Evolutionary conservation across 805 yeast species (phyloP).

Genomic region (Candida glaebosa): DNA sequence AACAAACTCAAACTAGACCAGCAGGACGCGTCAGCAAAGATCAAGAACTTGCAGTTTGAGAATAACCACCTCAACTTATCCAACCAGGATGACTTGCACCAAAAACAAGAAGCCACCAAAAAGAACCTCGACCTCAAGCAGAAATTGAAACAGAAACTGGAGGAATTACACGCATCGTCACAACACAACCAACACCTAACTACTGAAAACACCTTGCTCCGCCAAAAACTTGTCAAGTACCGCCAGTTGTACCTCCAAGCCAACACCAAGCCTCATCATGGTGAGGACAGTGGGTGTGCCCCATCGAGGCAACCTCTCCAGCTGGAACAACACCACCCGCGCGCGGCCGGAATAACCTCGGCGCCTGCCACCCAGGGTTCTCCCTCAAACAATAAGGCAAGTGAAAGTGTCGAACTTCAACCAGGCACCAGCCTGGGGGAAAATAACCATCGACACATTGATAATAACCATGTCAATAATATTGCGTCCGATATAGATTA

Average conservation of each 20-base stretch:
- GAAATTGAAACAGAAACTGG: constrained; percentile 8
- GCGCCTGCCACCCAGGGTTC: too few species aligned
- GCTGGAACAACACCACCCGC: too few species aligned
- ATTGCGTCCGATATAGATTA: too few species aligned
- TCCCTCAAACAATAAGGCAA: too few species aligned
- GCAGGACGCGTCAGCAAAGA: not conserved
- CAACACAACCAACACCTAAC: constrained; percentile 11
- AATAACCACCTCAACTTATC: not conserved
- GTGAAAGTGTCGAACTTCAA: not conserved
- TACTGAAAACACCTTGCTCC: constrained; percentile 27
- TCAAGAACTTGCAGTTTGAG: not conserved
- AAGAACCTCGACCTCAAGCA: not conserved
- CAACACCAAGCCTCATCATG: constrained; percentile 4
- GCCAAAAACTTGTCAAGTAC: constrained; percentile 33
- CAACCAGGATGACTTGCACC: not conserved
- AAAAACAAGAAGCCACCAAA: not conserved
- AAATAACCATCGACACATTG: too few species aligned
- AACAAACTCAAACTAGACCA: not conserved
- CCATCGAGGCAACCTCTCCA: too few species aligned
- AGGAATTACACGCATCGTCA: constrained; percentile 9
- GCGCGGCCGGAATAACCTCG: too few species aligned
- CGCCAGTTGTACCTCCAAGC: constrained; percentile 23
- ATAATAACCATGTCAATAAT: too few species aligned
- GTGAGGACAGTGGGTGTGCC: too few species aligned
- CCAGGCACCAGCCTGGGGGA: too few species aligned